phyloP scores from a whole-genome alignment of 75 land plant genomes.

The Picea sitchensis region DNA sequence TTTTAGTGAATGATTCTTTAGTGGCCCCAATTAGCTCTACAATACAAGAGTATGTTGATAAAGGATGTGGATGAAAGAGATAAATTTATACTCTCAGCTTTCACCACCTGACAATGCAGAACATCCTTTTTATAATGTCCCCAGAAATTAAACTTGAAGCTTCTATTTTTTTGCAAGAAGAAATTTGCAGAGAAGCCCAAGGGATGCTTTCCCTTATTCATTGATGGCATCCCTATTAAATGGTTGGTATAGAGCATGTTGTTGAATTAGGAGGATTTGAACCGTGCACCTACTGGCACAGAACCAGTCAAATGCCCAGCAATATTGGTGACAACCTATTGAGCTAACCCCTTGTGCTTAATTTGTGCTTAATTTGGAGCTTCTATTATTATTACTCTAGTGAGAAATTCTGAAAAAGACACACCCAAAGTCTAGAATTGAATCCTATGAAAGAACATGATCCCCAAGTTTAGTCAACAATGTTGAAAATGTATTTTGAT shows the following conservation, averaged over 20 bases:
- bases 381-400: conserved; percentile 37
- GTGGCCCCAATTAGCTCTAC: conserved; percentile 47
- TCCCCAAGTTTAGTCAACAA: conserved; percentile 16
- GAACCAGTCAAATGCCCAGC: too few relatives aligned
- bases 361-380: too few relatives aligned
- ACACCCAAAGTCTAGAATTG: conserved; percentile 30
- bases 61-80: conserved; percentile 15
- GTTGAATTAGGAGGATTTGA: too few relatives aligned
- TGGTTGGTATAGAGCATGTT: too few relatives aligned
- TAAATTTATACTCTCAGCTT: conserved; percentile 52
- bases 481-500: neutral
- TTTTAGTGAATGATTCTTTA: conserved; percentile 53
- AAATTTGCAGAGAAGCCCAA: too few relatives aligned
- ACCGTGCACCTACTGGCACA: too few relatives aligned
- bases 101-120: conserved; percentile 12
- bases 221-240: too few relatives aligned
- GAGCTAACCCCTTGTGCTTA: too few relatives aligned
- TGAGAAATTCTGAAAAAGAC: conserved; percentile 35
- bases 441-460: conserved; percentile 70
- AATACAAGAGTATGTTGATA: conserved; percentile 13
- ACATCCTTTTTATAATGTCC: conserved; percentile 12
- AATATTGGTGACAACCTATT: too few relatives aligned
- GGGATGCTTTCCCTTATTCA: too few relatives aligned
- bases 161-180: too few relatives aligned
- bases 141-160: neutral